Evolutionary conservation across 345 rosid genomes (phyloP).

Genomic region (Draba incana): DNA sequence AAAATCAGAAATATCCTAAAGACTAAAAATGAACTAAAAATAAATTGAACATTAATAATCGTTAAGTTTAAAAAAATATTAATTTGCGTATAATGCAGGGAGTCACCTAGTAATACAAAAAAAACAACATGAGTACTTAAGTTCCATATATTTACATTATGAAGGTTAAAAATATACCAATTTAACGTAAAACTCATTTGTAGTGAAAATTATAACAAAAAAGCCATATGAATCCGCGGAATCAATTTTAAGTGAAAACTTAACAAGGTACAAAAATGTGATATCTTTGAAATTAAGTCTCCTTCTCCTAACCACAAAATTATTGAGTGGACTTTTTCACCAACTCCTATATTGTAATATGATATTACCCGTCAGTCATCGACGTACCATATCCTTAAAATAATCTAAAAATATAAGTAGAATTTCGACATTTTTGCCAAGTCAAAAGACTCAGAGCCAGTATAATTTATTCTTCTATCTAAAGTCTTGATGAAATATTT

Average conservation of each 20-base stretch:
- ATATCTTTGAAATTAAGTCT: not conserved
- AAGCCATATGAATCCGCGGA: not conserved
- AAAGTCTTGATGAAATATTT: constrained; percentile 1
- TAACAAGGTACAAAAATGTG: not conserved
- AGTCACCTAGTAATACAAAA: no score
- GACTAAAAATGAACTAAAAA: no score
- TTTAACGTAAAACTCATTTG: no score
- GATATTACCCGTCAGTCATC: constrained; percentile 14
- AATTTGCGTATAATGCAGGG: no score
- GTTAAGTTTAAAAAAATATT: no score
- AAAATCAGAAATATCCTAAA: no score
- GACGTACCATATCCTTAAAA: constrained; percentile 10
- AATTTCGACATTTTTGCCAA: constrained; percentile 2
- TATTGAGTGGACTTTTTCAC: constrained; percentile 26
- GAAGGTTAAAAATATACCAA: no score
- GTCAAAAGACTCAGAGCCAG: constrained; percentile 26
- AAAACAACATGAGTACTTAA: no score
- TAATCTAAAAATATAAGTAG: not conserved
- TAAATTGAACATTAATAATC: no score
- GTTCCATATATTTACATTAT: no score
- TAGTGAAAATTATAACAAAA: not conserved
- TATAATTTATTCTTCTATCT: not conserved
- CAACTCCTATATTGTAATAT: not conserved
- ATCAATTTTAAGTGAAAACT: not conserved
- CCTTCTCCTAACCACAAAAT: not conserved